A percentile compares a stretch with the other conserved stretches of the same genome.
phyloP scores from a whole-genome alignment of 495 filamentous ascomycete species.

The Durotheca rogersii region DNA sequence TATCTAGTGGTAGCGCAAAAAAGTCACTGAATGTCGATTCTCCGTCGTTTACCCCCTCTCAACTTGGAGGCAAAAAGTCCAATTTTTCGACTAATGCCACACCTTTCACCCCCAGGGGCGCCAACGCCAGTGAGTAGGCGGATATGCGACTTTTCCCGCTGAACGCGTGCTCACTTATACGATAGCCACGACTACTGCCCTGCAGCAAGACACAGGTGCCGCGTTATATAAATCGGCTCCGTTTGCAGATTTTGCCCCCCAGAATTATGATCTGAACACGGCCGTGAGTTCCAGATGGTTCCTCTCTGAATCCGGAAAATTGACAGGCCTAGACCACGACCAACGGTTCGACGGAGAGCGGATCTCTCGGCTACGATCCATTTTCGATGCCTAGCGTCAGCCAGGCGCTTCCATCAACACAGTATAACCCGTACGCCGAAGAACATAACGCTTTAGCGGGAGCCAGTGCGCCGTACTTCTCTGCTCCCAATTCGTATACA shows the following conservation, averaged over 20 bases:
- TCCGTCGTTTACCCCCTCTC: conserved; percentile 83
- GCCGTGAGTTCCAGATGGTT: conserved; percentile 51
- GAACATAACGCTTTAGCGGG: conserved; percentile 52
- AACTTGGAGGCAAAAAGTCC: conserved; percentile 56
- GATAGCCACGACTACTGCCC: conserved; percentile 40
- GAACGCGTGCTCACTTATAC: conserved; percentile 24
- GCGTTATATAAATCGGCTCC: conserved; percentile 54
- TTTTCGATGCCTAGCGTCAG: conserved; percentile 59
- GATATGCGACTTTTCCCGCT: background rate
- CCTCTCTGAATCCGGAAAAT: background rate
- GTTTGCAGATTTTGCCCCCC: conserved; percentile 79
- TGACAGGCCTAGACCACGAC: conserved; percentile 27
- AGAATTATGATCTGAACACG: conserved; percentile 64
- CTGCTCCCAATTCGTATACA: conserved; percentile 43
- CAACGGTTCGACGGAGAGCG: conserved; percentile 32
- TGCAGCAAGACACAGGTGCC: conserved; percentile 40
- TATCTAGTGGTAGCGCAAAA: conserved; percentile 53
- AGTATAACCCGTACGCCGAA: conserved; percentile 67
- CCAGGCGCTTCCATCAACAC: conserved; percentile 53
- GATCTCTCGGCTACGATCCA: conserved; percentile 53
- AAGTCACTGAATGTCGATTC: conserved; percentile 94
- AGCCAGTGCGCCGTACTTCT: conserved; percentile 54
- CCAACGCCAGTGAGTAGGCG: conserved; percentile 35
- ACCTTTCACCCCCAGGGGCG: conserved; percentile 75
- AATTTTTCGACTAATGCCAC: conserved; percentile 82